Percentiles rank a stretch among this genome's conserved stretches.
phyloP scores from a whole-genome alignment of 192 early-diverging fungal species.

The Coemansia sp. region DNA sequence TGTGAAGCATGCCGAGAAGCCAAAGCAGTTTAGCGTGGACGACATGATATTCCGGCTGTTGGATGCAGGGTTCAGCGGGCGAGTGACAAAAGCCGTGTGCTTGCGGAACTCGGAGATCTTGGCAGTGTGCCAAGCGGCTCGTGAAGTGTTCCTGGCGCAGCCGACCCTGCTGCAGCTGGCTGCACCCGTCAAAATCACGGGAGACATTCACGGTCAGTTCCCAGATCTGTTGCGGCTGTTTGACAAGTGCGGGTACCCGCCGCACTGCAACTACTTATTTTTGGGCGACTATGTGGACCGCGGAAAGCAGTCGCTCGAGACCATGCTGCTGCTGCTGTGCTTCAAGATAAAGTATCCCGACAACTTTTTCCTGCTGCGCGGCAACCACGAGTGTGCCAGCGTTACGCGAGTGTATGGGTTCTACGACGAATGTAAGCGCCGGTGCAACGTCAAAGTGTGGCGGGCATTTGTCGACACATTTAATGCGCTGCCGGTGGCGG shows the following conservation, averaged over 20 bases:
- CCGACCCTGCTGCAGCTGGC: conserved; percentile 76
- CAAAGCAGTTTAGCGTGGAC: conserved; percentile 73
- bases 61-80: conserved; percentile 71
- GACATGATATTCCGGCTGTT: conserved; percentile 84
- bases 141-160: conserved; percentile 88
- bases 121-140: conserved; percentile 80
- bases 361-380: conserved; percentile 95
- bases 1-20: conserved; percentile 55
- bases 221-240: conserved; percentile 89
- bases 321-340: conserved; percentile 86
- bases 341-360: conserved; percentile 98
- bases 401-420: conserved; percentile 95
- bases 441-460: conserved; percentile 86
- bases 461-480: conserved; percentile 91
- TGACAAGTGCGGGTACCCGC: conserved; percentile 92
- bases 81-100: conserved; percentile 76
- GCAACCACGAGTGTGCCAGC: conserved; percentile 95
- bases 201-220: conserved; percentile 97
- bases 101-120: conserved; percentile 84
- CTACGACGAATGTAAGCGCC: conserved; percentile 95
- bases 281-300: conserved; percentile 97
- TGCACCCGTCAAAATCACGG: conserved; percentile 77
- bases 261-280: conserved; percentile 87
- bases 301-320: conserved; percentile 93
- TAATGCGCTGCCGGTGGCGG: conserved; percentile 89